Conservation (phyloP, 2,329 filamentous ascomycete genomes). For the Monosporascus sp. region DNA sequence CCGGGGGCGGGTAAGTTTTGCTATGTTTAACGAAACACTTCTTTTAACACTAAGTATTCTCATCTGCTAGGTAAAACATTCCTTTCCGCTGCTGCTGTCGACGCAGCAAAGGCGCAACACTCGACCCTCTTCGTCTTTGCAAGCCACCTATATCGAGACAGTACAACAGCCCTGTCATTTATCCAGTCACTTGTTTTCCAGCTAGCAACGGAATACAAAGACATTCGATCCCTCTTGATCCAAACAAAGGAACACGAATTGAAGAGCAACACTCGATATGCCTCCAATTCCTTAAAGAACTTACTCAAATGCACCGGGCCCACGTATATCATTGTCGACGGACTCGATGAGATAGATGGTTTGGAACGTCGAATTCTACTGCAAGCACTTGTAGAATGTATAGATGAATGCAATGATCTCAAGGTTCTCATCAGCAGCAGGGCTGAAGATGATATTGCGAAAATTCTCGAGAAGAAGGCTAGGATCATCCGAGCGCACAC, state of each 20-base stretch:
- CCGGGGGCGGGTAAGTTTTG: slow-evolving; percentile 7
- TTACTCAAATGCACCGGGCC: slow-evolving; percentile 13
- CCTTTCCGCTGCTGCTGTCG: slow-evolving; percentile 4
- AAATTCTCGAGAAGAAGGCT: slow-evolving; percentile 4
- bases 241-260: slow-evolving; percentile 9
- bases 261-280: slow-evolving; percentile 11
- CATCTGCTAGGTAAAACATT: slow-evolving; percentile 12
- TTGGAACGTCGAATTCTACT: slow-evolving; percentile 11
- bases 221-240: slow-evolving; percentile 15
- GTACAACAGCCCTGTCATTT: slow-evolving; percentile 8
- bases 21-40: no score
- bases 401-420: slow-evolving; percentile 7
- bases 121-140: slow-evolving; percentile 11
- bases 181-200: slow-evolving; percentile 17
- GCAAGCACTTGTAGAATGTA: slow-evolving; percentile 3
- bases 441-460: slow-evolving; percentile 17
- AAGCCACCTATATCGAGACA: slow-evolving; percentile 5
- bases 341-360: slow-evolving; percentile 24
- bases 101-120: neutral
- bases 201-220: slow-evolving; percentile 9
- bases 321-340: slow-evolving; percentile 22
- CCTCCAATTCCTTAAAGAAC: slow-evolving; percentile 17
- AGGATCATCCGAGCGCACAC: neutral
- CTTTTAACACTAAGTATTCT: no score
- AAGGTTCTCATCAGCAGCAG: slow-evolving; percentile 21